Evolutionary conservation across 2,329 filamentous ascomycete species (phyloP), one percentile per base, ranked within the genome.

Genomic region (Monosporascus sp.): DNA sequence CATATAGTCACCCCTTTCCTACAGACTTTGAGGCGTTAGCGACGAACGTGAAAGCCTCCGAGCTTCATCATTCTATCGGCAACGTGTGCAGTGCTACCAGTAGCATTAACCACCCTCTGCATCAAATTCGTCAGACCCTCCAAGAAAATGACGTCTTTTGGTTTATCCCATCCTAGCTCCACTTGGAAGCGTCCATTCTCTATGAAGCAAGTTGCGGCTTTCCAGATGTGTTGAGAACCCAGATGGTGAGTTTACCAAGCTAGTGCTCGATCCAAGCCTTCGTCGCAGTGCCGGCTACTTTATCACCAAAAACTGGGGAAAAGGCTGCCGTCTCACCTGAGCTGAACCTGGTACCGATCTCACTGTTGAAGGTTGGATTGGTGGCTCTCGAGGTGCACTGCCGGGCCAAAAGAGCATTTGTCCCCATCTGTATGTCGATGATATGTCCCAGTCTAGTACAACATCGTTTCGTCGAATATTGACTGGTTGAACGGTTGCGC

Each of bases 401-500:
- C 24, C 61, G 56, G 19, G 55, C 56, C 4, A 52, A 17, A 1
- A 56, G 55, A 7, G 59, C 61, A 20, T 59, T 56, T 16, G 59
- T 44, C 2, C 50, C 57, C 59, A 59, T 61, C 45, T 59, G 50
- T 4, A 62, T 34, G 31, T 51, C 48, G 47, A 62, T 53, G 16
- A 56, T 51, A 16, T 59, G 56, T 3, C 54, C 54, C 56, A 3
- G 60, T 59, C 54, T 53, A 61, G 52, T 52, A 60, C 2, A 56
- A 53, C 37, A 52, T 52, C 2, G 60, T 63, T 50, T 62, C 48
- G 51, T 59, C 58, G 26, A 57, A 63, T 36, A 62, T 54, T 11
- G 54, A 48, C 22, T 54, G 48, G 50, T 61, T 56, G 43, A 62
- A 59, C 8, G 49, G 46, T 34, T 59, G 54, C n/a, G 51, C 26